phyloP scores from a whole-genome alignment of 164 flowering plant genomes.

The Pachysandra terminalis region DNA sequence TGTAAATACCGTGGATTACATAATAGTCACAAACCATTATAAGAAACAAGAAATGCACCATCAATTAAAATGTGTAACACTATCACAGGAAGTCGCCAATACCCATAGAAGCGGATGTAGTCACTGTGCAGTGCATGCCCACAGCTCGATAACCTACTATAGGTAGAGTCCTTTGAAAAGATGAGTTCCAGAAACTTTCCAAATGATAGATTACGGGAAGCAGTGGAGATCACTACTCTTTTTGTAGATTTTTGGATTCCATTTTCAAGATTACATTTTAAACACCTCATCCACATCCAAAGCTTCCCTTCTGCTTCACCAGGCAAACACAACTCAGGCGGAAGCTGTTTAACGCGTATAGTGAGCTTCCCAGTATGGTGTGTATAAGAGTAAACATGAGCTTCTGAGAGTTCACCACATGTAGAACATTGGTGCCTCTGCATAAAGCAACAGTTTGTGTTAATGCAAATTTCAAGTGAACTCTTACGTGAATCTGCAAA shows the following conservation, averaged over 20 bases:
- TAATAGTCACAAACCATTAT: background rate
- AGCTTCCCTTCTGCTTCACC: constrained; percentile 80
- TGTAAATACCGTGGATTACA: constrained; percentile 4
- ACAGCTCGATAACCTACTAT: constrained; percentile 43
- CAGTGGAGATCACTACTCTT: constrained; percentile 69
- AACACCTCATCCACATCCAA: constrained; percentile 99
- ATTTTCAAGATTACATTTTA: constrained; percentile 47
- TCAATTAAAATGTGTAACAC: too few species aligned
- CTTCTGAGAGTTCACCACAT: constrained; percentile 66
- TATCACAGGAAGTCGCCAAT: constrained; percentile 16
- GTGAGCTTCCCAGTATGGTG: constrained; percentile 72
- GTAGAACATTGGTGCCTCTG: constrained; percentile 55
- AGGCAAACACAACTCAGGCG: constrained; percentile 40
- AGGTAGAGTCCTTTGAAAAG: constrained; percentile 48
- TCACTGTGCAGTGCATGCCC: constrained; percentile 79
- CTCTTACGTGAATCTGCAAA: background rate
- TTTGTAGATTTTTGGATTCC: constrained; percentile 47
- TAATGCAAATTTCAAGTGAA: constrained; percentile 10
- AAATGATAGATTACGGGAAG: constrained; percentile 72
- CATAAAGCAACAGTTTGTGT: constrained; percentile 21
- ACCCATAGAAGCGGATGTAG: constrained; percentile 89
- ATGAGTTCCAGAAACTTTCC: constrained; percentile 93
- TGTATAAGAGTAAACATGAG: constrained; percentile 74
- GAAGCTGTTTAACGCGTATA: constrained; percentile 57
- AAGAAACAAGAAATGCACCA: too few species aligned